A percentile compares a stretch with the other conserved stretches of the same genome.
Evolutionary conservation across 202 grass and related monocot genomes (phyloP).

Genomic region (Panicum hallii): DNA sequence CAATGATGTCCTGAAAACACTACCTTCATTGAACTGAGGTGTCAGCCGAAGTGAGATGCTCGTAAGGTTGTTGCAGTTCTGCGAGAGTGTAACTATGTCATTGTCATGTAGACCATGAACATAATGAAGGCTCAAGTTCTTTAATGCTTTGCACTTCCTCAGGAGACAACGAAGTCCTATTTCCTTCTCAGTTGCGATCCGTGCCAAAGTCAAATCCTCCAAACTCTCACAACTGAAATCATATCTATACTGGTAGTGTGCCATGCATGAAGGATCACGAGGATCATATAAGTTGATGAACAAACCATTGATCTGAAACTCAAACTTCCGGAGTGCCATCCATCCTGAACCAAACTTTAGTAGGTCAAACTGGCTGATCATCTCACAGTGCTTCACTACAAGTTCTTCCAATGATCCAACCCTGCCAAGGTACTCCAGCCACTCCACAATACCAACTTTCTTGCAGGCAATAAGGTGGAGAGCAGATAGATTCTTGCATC

Average conservation of each 20-base stretch:
- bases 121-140: slow-evolving; percentile 58
- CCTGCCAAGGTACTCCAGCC: slow-evolving; percentile 67
- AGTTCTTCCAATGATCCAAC: slow-evolving; percentile 55
- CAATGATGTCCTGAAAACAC: not conserved
- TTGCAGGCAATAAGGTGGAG: slow-evolving; percentile 62
- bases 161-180: slow-evolving; percentile 54
- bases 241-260: slow-evolving; percentile 27
- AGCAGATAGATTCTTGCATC: slow-evolving; percentile 60
- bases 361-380: slow-evolving; percentile 61
- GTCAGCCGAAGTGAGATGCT: slow-evolving; percentile 47
- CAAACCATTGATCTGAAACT: not conserved
- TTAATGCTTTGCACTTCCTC: slow-evolving; percentile 55
- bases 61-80: slow-evolving; percentile 54
- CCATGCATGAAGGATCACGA: not conserved
- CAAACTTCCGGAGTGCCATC: too few species aligned
- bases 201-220: slow-evolving; percentile 61
- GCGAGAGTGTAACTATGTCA: slow-evolving; percentile 58
- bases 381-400: slow-evolving; percentile 60
- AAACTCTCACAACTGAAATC: slow-evolving; percentile 42
- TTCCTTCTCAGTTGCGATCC: slow-evolving; percentile 39
- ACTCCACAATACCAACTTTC: slow-evolving; percentile 52
- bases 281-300: too few species aligned
- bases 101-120: slow-evolving; percentile 50
- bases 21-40: not conserved
- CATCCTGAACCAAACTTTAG: slow-evolving; percentile 59